Percentiles rank a stretch among this genome's conserved stretches.
Evolutionary conservation across 108 stramenopile species (phyloP).

Genomic region (Craspedostauros australis): DNA sequence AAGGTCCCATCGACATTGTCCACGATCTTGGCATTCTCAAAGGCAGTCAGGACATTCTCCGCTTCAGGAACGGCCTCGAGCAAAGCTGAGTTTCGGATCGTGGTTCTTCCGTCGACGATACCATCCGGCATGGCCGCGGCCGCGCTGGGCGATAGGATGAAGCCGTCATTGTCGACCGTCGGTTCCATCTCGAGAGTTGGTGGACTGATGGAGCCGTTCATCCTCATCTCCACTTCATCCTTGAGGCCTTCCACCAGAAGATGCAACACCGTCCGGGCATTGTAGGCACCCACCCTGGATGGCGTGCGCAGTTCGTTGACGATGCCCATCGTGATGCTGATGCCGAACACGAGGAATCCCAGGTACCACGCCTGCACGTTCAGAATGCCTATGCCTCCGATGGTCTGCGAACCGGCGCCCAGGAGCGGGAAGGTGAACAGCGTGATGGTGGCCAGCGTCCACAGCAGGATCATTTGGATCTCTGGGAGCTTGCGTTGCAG

Average conservation of each 20-base stretch:
- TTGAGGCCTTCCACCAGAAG: slow-evolving; percentile 77
- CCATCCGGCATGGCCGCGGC: neutral
- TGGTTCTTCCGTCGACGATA: neutral
- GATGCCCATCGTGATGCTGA: slow-evolving; percentile 57
- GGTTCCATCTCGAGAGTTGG: slow-evolving; percentile 15
- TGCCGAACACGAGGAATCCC: slow-evolving; percentile 58
- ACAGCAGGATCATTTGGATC: slow-evolving; percentile 60
- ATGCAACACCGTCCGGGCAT: slow-evolving; percentile 60
- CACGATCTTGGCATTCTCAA: no score
- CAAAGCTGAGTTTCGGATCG: no score
- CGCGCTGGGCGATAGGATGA: neutral
- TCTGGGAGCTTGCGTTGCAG: slow-evolving; percentile 76
- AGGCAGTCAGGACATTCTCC: neutral
- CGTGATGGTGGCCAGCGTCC: slow-evolving; percentile 54
- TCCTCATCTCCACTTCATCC: slow-evolving; percentile 58
- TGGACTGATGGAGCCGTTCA: slow-evolving; percentile 19
- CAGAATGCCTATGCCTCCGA: slow-evolving; percentile 44
- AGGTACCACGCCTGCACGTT: slow-evolving; percentile 43
- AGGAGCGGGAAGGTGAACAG: slow-evolving; percentile 69
- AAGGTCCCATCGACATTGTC: no score
- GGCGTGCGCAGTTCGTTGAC: slow-evolving; percentile 64
- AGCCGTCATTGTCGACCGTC: slow-evolving; percentile 23
- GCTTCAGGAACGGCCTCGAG: no score
- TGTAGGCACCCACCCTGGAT: slow-evolving; percentile 64
- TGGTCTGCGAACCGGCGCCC: slow-evolving; percentile 59